Evolutionary conservation across 805 yeast genomes (phyloP), one percentile per base, ranked within the genome.

Genomic region (Barnettozyma sucrosica): DNA sequence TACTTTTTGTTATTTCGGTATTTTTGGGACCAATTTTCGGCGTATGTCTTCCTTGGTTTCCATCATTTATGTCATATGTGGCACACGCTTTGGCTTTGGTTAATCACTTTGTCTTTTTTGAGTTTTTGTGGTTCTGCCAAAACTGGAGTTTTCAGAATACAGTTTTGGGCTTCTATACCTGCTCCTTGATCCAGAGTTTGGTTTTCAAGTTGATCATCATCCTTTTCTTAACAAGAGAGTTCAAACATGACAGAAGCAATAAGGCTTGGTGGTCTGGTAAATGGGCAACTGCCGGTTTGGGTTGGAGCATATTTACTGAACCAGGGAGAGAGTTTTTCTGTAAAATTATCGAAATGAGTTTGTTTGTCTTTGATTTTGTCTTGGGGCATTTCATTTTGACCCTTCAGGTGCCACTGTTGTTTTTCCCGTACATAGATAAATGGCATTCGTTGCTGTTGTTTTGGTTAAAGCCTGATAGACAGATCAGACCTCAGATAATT

Each of bases 181-280:
- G 75, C 5, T 55, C 68, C 2, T 53, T 71, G 51, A 51, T 81
- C 2, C 89, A 85, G 54, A 66, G 72, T 16, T 63, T 77, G 47
- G 28, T 82, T 2, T 74, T 81, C 56, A 75, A 74, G 47, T 36
- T 73, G 1, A 48, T 77, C 2, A 72, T 70, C 3, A 66, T 72
- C 0, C 36, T 74, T 0, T 58, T 82, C 5, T 59, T 83, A 38
- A 72, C 81, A 7, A 70, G 80, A 39, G 90, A 84, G 57, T 68
- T 74, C 47, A 70, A 71, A 43, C 77, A 73, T 50, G 82, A 74
- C 50, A 67, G 68, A 46, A 62, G 81, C 0, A 84, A 81, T 54
- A 66, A 70, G 42, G 82, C 88, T 0, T 80, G 85, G 85, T 81
- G 86, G 85, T 76, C 85, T 2, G 86, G 87, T 0, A 76, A 73